Base-by-base conservation (phyloP, 2,329 filamentous ascomycete genomes). In the Sclerotinia nivalis region DNA sequence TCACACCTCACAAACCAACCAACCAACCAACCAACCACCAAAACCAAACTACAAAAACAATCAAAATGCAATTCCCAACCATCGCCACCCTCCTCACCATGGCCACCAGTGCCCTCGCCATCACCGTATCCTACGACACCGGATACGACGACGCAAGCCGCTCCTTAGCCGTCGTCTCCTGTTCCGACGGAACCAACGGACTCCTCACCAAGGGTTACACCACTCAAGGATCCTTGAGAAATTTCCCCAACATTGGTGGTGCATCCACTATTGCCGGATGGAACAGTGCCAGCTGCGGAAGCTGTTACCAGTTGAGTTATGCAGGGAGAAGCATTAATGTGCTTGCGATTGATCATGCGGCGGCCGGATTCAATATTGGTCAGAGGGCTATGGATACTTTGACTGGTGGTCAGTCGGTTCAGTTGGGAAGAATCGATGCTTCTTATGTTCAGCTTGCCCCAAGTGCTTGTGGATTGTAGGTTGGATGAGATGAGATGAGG, bases 161-260 rank as follows among this genome's bases (percentile, higher is more conserved):
- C 70, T 83, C 86, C 58, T 79, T 94, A 68, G 83, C 80, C 47
- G 79, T 77, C 7, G 84, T 93, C 58, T 79, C 88, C 72, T 93
- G 90, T 85, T 90, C 87, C 45, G 87, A 92, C 77, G 90, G 90
- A 68, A 60, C 72, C 72, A 89, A 92, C 80, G 90, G 90, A 70
- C 84, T 93, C 72, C 86, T 87, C 72, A 88, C 85, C 75, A 85
- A 83, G 52, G 74, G 75, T 45, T 77, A 86, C 86, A 77, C 80
- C 66, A 87, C 80, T 0, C 86, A 88, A 79, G 83, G 83, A 67
- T 76, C 83, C 43, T 78, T 88, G 73, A 81, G 83, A 22, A 72
- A 74, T 49, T 89, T 86, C 80, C 84, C 86, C 49, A 81, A 83
- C 78, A 84, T 90, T 71, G 88, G 86, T 47, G 88, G 86, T 45